A percentile compares a stretch with the other conserved stretches of the same genome.
Conservation (phyloP, 2,329 filamentous ascomycete species). For the Xylaria sp. region DNA sequence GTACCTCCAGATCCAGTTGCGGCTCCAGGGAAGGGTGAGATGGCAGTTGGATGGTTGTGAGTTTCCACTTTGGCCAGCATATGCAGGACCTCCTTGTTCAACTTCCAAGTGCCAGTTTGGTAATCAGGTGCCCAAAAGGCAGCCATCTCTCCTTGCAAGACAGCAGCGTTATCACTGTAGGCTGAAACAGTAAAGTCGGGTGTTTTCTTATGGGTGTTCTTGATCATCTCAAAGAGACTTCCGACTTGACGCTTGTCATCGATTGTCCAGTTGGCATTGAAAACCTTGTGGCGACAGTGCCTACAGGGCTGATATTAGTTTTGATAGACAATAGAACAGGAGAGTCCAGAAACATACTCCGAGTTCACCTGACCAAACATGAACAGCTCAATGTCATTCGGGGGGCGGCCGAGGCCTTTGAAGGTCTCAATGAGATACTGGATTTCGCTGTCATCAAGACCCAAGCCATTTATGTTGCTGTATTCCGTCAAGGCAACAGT, state of each 20-base stretch:
- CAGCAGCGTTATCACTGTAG: conserved; percentile 97
- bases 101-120: conserved; percentile 78
- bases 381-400: conserved; percentile 89
- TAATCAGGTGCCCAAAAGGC: conserved; percentile 86
- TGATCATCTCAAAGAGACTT: conserved; percentile 92
- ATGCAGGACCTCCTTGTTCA: conserved; percentile 80
- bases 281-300: conserved; percentile 41
- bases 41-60: conserved; percentile 94
- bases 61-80: conserved; percentile 94
- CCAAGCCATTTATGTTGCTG: conserved; percentile 78
- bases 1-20: conserved; percentile 85
- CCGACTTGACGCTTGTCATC: conserved; percentile 75
- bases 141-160: conserved; percentile 66
- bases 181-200: conserved; percentile 85
- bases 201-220: conserved; percentile 82
- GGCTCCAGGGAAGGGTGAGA: conserved; percentile 71
- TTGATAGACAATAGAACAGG: neutral
- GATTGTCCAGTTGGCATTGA: conserved; percentile 97
- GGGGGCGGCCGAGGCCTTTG: conserved; percentile 54
- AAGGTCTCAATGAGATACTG: conserved; percentile 89
- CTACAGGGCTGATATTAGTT: conserved; percentile 5
- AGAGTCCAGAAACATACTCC: conserved; percentile 54
- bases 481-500: conserved; percentile 71
- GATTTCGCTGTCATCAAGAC: conserved; percentile 82
- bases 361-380: conserved; percentile 99